Evolutionary conservation across 2,329 filamentous ascomycete genomes (phyloP).

Genomic region (Pseudocercospora eumusae): DNA sequence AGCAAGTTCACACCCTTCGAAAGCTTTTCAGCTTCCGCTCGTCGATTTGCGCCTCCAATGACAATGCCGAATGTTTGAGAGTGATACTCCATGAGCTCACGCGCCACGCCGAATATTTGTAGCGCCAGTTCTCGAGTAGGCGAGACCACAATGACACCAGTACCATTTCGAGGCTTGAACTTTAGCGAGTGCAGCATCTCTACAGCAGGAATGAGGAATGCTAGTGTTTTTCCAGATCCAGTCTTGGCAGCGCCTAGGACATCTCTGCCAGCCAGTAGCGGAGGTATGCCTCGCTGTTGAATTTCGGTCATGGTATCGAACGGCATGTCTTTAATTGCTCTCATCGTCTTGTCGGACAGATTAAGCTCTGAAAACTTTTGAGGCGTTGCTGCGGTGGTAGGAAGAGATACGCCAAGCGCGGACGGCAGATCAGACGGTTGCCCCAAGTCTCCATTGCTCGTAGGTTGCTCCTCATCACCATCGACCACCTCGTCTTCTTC

Average conservation of each 20-base stretch:
- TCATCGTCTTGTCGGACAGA: constrained; percentile 83
- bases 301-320: constrained; percentile 97
- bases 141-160: constrained; percentile 87
- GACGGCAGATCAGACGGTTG: constrained; percentile 55
- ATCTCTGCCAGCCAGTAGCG: constrained; percentile 83
- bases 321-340: constrained; percentile 86
- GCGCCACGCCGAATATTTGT: constrained; percentile 92
- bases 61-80: constrained; percentile 95
- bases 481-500: constrained; percentile 39
- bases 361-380: constrained; percentile 78
- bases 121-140: constrained; percentile 91
- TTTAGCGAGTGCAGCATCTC: constrained; percentile 88
- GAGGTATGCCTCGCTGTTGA: constrained; percentile 82
- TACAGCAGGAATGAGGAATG: constrained; percentile 90
- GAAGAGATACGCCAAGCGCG: constrained; percentile 57
- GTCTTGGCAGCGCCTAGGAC: constrained; percentile 95
- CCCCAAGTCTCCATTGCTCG: constrained; percentile 38
- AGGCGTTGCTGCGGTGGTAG: constrained; percentile 62
- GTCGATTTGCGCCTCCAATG: constrained; percentile 88
- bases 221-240: constrained; percentile 90
- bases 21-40: constrained; percentile 91
- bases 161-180: constrained; percentile 92
- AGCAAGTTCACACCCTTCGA: constrained; percentile 91
- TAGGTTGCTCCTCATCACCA: constrained; percentile 28
- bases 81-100: constrained; percentile 89